Evolutionary conservation across 2,329 filamentous ascomycete genomes (phyloP), one percentile per base, ranked within the genome.

Genomic region (Penicillium capsulatum): DNA sequence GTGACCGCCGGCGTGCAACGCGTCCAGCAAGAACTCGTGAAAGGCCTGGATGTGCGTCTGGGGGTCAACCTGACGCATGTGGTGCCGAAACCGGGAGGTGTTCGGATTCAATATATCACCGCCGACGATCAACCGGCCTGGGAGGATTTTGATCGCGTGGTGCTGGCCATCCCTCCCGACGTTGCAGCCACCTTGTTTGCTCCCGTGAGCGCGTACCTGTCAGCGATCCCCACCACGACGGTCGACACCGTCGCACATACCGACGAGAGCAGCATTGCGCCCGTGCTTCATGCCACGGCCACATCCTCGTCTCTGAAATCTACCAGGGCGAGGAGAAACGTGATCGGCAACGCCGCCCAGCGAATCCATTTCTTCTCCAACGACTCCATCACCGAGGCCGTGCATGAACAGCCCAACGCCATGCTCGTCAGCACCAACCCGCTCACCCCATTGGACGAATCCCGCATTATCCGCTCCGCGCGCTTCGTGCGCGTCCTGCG

Each of bases 101-200:
- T 22, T 22, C 19, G 9, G 9, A 22, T 22, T 22, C 19, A 22
- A 9, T 22, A 22, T 22, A 22, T 9, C 5, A 22, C 19, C 5
- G 9, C 19, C 5, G 24, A 44, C 31, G 31, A 38, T 3, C 22
- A 19, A 10, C 22, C 24, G 3, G 14, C 19, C 22, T n/a, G 50
- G 2, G 48, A 63, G 8, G 39, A 38, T 10, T 79, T 78, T 36
- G 75, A 79, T 36, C 65, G 64, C 2, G 74, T 77, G 1, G 60
- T 80, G 16, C 59, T 80, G 1, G 75, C 75, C 0, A 73, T 80
- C 1, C 71, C 76, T 0, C 77, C 77, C 1, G 69, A 77, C 45
- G 68, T 76, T 3, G 73, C 72, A 0, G 70, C 65, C 4, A 57
- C 56, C 4, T 64, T 80, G 9, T 80, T 74, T 42, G 46, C 56